Base-by-base conservation (phyloP, 2,329 filamentous ascomycete genomes). In the Monilinia polystroma region DNA sequence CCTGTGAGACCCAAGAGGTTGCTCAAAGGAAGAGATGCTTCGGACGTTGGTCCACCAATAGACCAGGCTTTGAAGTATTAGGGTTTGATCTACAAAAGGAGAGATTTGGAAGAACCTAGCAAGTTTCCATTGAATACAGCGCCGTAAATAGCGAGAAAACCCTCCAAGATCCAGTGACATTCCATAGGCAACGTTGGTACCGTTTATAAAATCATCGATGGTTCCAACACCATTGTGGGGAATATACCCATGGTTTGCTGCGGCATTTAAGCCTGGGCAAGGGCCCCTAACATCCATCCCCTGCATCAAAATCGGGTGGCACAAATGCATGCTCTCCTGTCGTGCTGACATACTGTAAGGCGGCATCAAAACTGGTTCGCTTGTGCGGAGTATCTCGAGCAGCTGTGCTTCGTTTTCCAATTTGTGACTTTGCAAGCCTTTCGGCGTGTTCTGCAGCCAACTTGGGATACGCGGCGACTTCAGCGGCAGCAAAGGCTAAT, bases 181-280 rank as follows among this genome's bases (percentile, higher is more conserved):
- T 32, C 64, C 64, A 20, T 5, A 63, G 26, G 43, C 57, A n/a
- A 3, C 26, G 29, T 63, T 66, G 11, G 69, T 71, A 18, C 76
- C 77, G 10, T 73, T 62, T 51, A 79, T 75, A 16, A 77, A 77
- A 53, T 75, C 68, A 18, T 53, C 51, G n/a, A 74, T 68, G 20
- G 63, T 41, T 26, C 43, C 55, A 47, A 79, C 72, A 23, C 78
- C 78, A 68, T 76, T 74, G 18, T 74, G 77, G 16, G 75, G 75
- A 79, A 29, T 77, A 62, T 79, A 80, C n/a, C 73, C 76, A 72
- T 80, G 78, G 58, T 79, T 80, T 62, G 78, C 78, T 23, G 80
- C 67, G 7, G 79, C 77, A 71, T 80, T 80, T 38, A 80, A 70
- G 45, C 78, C 77, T 0, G 78, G 78, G 67, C 79, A 79, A 29